Evolutionary conservation across 2,329 filamentous ascomycete species (phyloP).

Genomic region (Rutstroemia sp.): DNA sequence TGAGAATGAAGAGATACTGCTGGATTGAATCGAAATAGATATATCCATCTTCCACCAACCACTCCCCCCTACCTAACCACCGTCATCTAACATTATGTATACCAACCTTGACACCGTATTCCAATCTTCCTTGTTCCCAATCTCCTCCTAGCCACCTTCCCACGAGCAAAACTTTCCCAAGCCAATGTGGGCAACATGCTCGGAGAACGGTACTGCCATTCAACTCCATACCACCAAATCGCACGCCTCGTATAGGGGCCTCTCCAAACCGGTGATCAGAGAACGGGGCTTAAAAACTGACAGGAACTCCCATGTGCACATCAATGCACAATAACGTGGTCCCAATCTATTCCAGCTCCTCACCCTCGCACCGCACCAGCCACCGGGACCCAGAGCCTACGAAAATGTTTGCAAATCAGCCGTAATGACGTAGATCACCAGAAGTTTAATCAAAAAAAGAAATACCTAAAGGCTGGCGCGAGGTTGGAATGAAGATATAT

Average conservation of each 20-base stretch:
- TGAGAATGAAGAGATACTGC: not conserved
- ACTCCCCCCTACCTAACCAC: not conserved
- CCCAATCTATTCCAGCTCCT: not conserved
- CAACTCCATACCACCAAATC: not conserved
- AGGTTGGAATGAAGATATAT: not conserved
- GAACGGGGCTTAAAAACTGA: not conserved
- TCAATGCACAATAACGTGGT: constrained; percentile 8
- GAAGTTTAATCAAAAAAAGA: not conserved
- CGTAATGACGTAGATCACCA: constrained; percentile 8
- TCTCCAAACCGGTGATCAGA: not conserved
- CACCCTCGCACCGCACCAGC: too few species aligned
- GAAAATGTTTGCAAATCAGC: constrained; percentile 3
- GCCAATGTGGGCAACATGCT: not conserved
- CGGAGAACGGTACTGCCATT: not conserved
- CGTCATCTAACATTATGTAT: not conserved
- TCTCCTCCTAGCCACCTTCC: not conserved
- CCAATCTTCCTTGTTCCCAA: not conserved
- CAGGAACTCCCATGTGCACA: constrained; percentile 6
- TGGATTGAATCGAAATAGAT: not conserved
- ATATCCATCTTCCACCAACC: constrained; percentile 5
- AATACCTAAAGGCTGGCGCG: not conserved
- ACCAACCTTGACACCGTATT: not conserved
- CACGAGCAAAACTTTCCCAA: constrained; percentile 3
- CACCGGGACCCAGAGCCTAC: too few species aligned
- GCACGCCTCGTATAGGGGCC: not conserved